A percentile compares a stretch with the other conserved stretches of the same genome.
These are phyloP conservation scores for Panus rudis DNA, from an alignment of 768 basidiomycete genomes.

Conservation along the genomic window DNA sequence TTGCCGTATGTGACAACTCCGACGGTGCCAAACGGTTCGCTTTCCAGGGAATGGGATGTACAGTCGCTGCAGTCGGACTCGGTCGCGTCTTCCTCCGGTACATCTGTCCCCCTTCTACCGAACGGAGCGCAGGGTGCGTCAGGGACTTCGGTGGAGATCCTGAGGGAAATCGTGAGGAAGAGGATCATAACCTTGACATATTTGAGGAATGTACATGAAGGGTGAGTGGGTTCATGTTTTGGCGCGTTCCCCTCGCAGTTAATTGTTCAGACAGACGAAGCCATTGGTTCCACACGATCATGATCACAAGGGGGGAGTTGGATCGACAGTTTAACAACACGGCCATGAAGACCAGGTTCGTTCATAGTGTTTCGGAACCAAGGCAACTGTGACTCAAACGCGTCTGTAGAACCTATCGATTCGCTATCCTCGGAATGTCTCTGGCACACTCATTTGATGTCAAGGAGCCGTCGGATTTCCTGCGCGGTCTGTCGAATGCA, in stretches of 20 bases:
- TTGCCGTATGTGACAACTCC: conserved; percentile 28
- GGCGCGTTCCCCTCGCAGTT: conserved; percentile 4
- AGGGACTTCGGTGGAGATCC: conserved; percentile 69
- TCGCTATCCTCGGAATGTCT: conserved; percentile 82
- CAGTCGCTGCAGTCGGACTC: conserved; percentile 47
- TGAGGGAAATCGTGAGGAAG: conserved; percentile 77
- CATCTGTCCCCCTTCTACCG: conserved; percentile 1
- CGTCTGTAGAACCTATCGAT: conserved; percentile 62
- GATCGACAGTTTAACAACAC: conserved; percentile 67
- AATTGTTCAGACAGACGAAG: conserved; percentile 43
- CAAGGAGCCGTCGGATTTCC: conserved; percentile 69
- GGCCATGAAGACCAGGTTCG: conserved; percentile 72
- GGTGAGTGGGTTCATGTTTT: conserved; percentile 55
- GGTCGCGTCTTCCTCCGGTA: conserved; percentile 12
- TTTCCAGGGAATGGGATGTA: conserved; percentile 61
- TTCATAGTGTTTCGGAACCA: background rate
- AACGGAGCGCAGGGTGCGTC: conserved; percentile 13
- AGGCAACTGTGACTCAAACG: conserved; percentile 2
- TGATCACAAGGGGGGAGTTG: conserved; percentile 67
- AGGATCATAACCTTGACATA: conserved; percentile 82
- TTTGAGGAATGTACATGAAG: conserved; percentile 79
- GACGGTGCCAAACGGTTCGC: conserved; percentile 21
- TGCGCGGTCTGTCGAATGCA: conserved; percentile 65
- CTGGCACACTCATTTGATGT: conserved; percentile 79
- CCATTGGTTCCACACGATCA: conserved; percentile 86